Evolutionary conservation across 257 asterid genomes (phyloP), one percentile per base, ranked within the genome.

Genomic region (Ocimum tenuiflorum): DNA sequence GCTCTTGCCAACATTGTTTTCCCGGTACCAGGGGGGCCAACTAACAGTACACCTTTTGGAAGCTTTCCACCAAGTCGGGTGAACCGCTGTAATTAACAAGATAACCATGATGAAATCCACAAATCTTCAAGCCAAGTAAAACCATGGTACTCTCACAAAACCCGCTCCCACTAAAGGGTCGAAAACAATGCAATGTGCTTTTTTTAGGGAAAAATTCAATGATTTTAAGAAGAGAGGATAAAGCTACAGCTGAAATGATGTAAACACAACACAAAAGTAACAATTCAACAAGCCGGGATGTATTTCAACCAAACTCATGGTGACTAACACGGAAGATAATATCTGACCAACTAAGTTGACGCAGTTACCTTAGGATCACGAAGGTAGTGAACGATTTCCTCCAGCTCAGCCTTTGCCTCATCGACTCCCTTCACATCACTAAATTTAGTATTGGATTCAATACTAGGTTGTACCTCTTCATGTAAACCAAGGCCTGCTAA

Each of bases 1-100:
- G 99, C 97, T 77, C 97, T 87, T 71, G 99, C 99, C 77, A 92
- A 70, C 99, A 92, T 92, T 20, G 97, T 92, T 86, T 92, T 92
- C 51, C 99, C 99, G 14, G 96, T 92, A 27, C 97, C 99, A 50
- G 96, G 97, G 14, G 99, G 97, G 1, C 99, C 99, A 42, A 89
- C 95, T 57, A 92, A 90, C 58, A 92, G 76, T 73, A 92, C 97
- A 68, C 96, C 96, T 76, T 92, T 92, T 27, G 97, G 99, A 50
- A 92, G 99, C 86, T 89, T 92, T 41, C 99, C 99, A 63, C 99
- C 99, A 70, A 92, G 94, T 54, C 97, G 88, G 14, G 97, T 92
- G 77, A 92, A 89, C 6, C 95, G 85, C 97, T 89, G 88, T 18
- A 76, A 72, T 55, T 71, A 75, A 65, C 36, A 71, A 49, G 65